Percentiles rank a stretch among this genome's conserved stretches.
Conservation (phyloP, 176 grass and related monocot species). For the Phoenix dactylifera region DNA sequence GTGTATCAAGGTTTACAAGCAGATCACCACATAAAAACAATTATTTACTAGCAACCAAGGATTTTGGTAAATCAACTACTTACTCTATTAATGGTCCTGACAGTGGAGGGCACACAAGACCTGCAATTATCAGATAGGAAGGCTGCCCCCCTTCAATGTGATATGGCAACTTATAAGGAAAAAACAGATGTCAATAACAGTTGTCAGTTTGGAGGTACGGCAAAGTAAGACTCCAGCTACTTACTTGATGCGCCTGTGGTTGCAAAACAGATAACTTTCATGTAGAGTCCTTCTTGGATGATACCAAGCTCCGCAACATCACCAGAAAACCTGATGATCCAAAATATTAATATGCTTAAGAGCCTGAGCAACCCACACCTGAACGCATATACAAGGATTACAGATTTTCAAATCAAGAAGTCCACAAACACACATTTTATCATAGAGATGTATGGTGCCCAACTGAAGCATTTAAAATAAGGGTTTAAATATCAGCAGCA, state of each 20-base stretch:
- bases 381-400: not conserved
- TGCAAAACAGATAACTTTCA: constrained; percentile 73
- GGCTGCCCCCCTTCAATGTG: constrained; percentile 71
- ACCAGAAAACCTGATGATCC: constrained; percentile 57
- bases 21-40: no score
- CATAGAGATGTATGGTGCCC: no score
- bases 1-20: no score
- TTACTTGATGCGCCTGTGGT: constrained; percentile 73
- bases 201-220: constrained; percentile 5
- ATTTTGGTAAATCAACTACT: constrained; percentile 23
- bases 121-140: constrained; percentile 88
- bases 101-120: constrained; percentile 90
- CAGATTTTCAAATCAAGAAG: no score
- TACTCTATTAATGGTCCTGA: constrained; percentile 92
- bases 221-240: constrained; percentile 1
- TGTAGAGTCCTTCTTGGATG: constrained; percentile 61
- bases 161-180: constrained; percentile 55
- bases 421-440: no score
- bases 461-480: no score
- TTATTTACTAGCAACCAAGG: constrained; percentile 4
- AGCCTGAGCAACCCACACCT: not conserved
- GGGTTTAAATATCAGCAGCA: no score
- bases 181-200: constrained; percentile 5
- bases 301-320: constrained; percentile 83
- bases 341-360: constrained; percentile 1